Evolutionary conservation across 2,329 filamentous ascomycete genomes (phyloP).

Genomic region (Cercospora janseana): DNA sequence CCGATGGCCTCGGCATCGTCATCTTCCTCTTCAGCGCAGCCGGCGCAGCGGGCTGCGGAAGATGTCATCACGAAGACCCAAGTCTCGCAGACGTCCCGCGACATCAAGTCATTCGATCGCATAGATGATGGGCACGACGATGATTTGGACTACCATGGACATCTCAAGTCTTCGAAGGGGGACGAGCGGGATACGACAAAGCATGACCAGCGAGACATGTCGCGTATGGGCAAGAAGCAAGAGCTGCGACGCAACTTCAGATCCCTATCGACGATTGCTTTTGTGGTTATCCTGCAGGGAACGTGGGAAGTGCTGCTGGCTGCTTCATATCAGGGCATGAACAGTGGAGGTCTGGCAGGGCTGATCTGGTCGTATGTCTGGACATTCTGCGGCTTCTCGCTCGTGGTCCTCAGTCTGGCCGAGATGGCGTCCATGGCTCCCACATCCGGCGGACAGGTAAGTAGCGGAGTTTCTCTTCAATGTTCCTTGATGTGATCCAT

Average conservation of each 20-base stretch:
- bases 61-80: slow-evolving; percentile 27
- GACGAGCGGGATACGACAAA: slow-evolving; percentile 20
- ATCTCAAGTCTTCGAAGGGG: slow-evolving; percentile 19
- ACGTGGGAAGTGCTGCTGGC: slow-evolving; percentile 53
- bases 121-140: slow-evolving; percentile 21
- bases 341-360: slow-evolving; percentile 31
- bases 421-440: slow-evolving; percentile 40
- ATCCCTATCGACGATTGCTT: slow-evolving; percentile 50
- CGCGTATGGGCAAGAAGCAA: slow-evolving; percentile 50
- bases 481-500: slow-evolving; percentile 21
- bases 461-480: neutral
- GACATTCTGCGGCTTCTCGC: slow-evolving; percentile 28
- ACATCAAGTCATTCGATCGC: slow-evolving; percentile 21
- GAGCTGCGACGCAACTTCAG: slow-evolving; percentile 52
- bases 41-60: slow-evolving; percentile 17
- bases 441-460: slow-evolving; percentile 32
- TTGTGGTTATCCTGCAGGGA: slow-evolving; percentile 50
- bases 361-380: slow-evolving; percentile 33
- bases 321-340: slow-evolving; percentile 21
- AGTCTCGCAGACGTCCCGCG: slow-evolving; percentile 17
- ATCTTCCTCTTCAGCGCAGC: slow-evolving; percentile 27
- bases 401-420: slow-evolving; percentile 30
- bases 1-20: slow-evolving; percentile 15
- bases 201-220: slow-evolving; percentile 45
- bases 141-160: slow-evolving; percentile 24